Evolutionary conservation across 179 eudicot genomes (phyloP), one percentile per base, ranked within the genome.

Genomic region (Actinidia chinensis): DNA sequence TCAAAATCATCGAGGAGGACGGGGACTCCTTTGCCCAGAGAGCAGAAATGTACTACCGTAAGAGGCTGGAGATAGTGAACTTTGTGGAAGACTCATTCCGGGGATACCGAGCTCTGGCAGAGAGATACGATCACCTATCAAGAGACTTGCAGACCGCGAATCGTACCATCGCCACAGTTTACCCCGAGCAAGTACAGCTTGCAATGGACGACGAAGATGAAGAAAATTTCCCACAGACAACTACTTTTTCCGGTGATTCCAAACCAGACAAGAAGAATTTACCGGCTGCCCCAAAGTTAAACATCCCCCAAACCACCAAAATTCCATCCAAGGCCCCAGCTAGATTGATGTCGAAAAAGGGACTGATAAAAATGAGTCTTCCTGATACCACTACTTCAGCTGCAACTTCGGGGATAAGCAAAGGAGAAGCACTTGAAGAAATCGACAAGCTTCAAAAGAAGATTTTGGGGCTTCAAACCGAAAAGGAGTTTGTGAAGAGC

Each of bases 71-170:
- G 71, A 70, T 89, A n/a, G n/a, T 85, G 18, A 83, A 73, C 75
- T 76, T 82, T 66, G 85, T 85, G 2, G 91, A 89, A 78, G 91
- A 87, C 47, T 74, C 81, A 22, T 82, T 78, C 74, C 66, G 84
- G 54, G 80, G 78, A 18, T 87, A 85, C 82, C 54, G 88, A 22
- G 83, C 88, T 55, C 78, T 87, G 28, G 91, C 91, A n/a, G 90
- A 85, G 68, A 78, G 90, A 46, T 89, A 83, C 69, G 90, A 89
- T 80, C 83, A 83, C 46, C 36, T 89, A 76, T 94, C 99, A 1
- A 90, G 77, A 75, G 99, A 94, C 47, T 80, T 96, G n/a, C 99
- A 95, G 52, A 88, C 82, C n/a, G 99, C 99, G 17, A 95, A 95
- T 50, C 83, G 93, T 61, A 91, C 97, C 13, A 91, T 95, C 52